Base-by-base conservation (phyloP, 441 rosid genomes). In the Erodium trifolium region DNA sequence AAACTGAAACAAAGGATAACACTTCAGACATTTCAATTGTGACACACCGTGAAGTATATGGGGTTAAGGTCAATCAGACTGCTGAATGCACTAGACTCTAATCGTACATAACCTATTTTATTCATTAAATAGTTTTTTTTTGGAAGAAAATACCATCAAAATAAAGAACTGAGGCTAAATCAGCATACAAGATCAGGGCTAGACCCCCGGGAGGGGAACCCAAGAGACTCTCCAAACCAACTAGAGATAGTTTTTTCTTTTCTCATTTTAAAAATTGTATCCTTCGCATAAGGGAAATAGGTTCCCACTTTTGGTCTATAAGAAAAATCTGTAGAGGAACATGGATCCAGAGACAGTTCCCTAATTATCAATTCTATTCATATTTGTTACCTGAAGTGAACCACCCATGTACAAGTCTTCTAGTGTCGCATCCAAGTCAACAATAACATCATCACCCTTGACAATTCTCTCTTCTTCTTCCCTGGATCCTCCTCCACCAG, bases 361-460 rank as follows among this genome's bases (percentile, higher is more conserved):
- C 59, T 4, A 16, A 4, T 51, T 6, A 51, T 51, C 59, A 65
- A 41, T 69, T 19, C 9, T 11, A 71, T 34, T 16, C 1, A 23
- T 17, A 10, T 67, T n/a, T 35, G 72, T 79, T 77, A 94, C 99
- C 88, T 94, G 90, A 67, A 92, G 72, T 2, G 97, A 79, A 65
- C 98, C 97, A 68, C 99, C 98, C 92, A 88, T 91, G 83, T 91
- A 94, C 67, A 94, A 75, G 82, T 94, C 97, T 83, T 94, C 98
- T 11, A 94, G 81, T 37, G 94, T 77, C 1, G 97, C 99, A 41
- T 92, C 96, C 77, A 94, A 79, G 65, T 92, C 99, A 66, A 94
- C 92, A 81, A 92, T 79, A 53, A 94, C 93, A 72, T 94, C 98
- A 81, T 94, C 98, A 34, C 98, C 99, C 79, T 86, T 94, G 43